These are phyloP conservation scores for Schwanniomyces occidentalis DNA, from an alignment of 805 yeast species.

Conservation along the genomic window DNA sequence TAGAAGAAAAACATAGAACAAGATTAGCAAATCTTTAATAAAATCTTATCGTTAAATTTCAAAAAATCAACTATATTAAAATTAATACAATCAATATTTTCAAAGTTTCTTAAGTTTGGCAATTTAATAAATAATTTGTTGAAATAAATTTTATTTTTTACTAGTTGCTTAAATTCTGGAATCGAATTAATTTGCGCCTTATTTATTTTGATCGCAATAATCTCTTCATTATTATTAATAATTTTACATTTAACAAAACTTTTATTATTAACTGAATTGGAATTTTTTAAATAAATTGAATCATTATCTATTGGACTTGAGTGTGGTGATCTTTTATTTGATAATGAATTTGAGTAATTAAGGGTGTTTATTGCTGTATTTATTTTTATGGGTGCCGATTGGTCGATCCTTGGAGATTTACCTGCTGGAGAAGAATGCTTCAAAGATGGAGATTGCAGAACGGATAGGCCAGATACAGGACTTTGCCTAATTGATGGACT, in stretches of 20 bases:
- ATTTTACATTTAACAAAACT: conserved; percentile 28
- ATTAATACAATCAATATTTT: conserved; percentile 27
- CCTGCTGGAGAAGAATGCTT: no score
- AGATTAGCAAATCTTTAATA: conserved; percentile 18
- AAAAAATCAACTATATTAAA: conserved; percentile 20
- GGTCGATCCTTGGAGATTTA: no score
- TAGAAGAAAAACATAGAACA: neutral
- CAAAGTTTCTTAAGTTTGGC: conserved; percentile 21
- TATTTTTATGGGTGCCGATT: no score
- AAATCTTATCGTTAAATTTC: conserved; percentile 19
- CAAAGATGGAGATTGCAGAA: no score
- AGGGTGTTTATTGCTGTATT: no score
- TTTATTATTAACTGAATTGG: conserved; percentile 2
- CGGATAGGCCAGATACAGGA: no score
- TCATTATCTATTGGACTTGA: conserved; percentile 6
- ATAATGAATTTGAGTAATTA: no score
- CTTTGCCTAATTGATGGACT: no score
- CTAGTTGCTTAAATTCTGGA: conserved; percentile 24
- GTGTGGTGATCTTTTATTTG: conserved; percentile 5
- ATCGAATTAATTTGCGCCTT: conserved; percentile 21
- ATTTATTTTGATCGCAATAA: conserved; percentile 24
- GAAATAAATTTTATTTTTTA: conserved; percentile 25
- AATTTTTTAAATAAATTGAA: neutral
- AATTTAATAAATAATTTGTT: conserved; percentile 26
- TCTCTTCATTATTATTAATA: conserved; percentile 25